Evolutionary conservation across 2,329 filamentous ascomycete genomes (phyloP), one percentile per base, ranked within the genome.

Genomic region (Fulvia fulva): DNA sequence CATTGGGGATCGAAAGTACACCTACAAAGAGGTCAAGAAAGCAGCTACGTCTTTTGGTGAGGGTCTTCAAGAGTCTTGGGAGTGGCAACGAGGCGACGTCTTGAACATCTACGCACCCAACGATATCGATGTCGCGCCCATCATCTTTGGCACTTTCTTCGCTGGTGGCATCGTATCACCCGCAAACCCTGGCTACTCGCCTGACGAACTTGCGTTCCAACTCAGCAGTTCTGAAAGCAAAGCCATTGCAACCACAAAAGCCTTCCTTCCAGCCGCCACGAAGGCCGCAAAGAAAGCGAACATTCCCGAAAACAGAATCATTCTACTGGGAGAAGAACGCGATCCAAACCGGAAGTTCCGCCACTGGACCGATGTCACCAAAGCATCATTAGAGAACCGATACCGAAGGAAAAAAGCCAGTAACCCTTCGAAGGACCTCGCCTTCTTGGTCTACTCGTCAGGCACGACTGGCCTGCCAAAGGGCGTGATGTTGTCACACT

Each of bases 381-480:
- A 88, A 63, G 82, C 84, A 19, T 82, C 83, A 1, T 79, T 83
- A 2, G 77, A 81, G 0, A 78, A 80, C 1, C 79, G 82, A 63
- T 84, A 83, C 67, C 79, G 83, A 26, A 81, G 81, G 58, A 78
- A 84, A 4, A 85, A 82, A 65, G 74, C 89, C 52, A 79, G 87
- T 46, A 49, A 63, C 23, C 84, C 90, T 0, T 79, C 80, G 52
- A 86, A 84, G 58, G 90, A 96, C 70, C 73, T 94, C 25, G 88
- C 90, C 0, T 96, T 94, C 68, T 75, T 97, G 57, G 90, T 95
- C 0, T 97, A 96, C 73, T 91, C 87, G 51, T 92, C 88, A 7
- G 93, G 93, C 7, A 97, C 93, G 0, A 97, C 93, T 0, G 93
- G 93, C 1, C 77, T 91, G 52, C 92, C 93, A 0, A 97, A 97